Evolutionary conservation across 108 stramenopile genomes (phyloP), one percentile per base, ranked within the genome.

Genomic region (Aurantiochytrium sp.): DNA sequence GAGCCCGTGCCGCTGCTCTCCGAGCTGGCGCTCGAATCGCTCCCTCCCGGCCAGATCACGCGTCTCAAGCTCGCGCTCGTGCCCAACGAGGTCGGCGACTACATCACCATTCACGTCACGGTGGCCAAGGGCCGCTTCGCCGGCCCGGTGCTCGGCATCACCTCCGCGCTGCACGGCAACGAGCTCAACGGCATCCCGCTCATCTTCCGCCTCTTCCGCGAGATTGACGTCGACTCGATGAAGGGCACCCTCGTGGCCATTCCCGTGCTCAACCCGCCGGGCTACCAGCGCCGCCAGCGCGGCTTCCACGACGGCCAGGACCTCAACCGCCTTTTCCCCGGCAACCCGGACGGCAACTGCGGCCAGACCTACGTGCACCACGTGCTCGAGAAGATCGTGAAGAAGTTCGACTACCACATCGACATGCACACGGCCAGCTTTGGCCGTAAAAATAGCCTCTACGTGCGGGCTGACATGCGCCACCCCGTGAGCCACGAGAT

Each of bases 341-440:
- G 89, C 1, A 89, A 87, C 30, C 53, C 21, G 17, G 65, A 87
- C 48, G 89, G 89, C 32, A 89, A 34, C 53, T 32, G 52, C 52
- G 68, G 54, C 12, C 86, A 89, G 81, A n/a, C 21, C 12, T 89
- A 55, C 52, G 89, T 73, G 27, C 41, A 89, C 37, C 15, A 68
- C 24, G 22, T 89, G 37, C 37, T 59, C 6, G 24, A 68, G 31
- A 85, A 85, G 42, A 68, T 89, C 4, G 6, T 89, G 10, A 37
- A 52, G 19, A 52, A 52, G 32, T 34, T 86, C 22, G 86, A 89
- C 24, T 89, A 89, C 87, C 65, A 86, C 21, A 85, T 89, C 36
- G 89, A 89, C 59, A 34, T 89, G 87, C 89, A 89, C 87, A 89
- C 89, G 0, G 87, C 65, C n/a, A 85, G 85, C 52, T 88, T 88